Evolutionary conservation across 2,329 filamentous ascomycete species (phyloP).

Genomic region (Thelonectria discophora): DNA sequence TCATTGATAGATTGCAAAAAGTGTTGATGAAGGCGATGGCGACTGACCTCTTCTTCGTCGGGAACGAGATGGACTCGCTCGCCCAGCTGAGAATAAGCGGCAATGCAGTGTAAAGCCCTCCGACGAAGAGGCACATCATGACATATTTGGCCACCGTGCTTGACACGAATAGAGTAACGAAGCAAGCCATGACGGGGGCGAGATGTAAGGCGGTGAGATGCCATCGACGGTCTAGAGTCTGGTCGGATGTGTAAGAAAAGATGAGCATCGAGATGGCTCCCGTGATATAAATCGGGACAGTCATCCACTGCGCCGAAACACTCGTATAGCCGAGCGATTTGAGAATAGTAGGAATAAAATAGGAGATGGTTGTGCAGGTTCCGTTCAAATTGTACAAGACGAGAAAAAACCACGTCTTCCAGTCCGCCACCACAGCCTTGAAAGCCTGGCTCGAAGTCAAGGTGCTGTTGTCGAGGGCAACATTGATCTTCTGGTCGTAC

Average conservation of each 20-base stretch:
- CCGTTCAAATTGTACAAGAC: constrained; percentile 56
- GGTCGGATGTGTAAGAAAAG: constrained; percentile 39
- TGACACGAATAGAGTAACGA: constrained; percentile 30
- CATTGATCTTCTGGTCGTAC: constrained; percentile 29
- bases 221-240: constrained; percentile 36
- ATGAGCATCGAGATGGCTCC: constrained; percentile 32
- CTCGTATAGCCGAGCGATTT: constrained; percentile 37
- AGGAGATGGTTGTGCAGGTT: constrained; percentile 58
- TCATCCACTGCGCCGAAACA: constrained; percentile 42
- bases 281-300: constrained; percentile 38
- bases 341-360: constrained; percentile 47
- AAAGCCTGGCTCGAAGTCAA: constrained; percentile 16
- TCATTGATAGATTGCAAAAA: constrained; percentile 27
- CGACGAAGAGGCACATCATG: constrained; percentile 24
- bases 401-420: constrained; percentile 56
- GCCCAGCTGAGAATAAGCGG: constrained; percentile 27
- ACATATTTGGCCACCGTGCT: constrained; percentile 14
- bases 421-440: constrained; percentile 49
- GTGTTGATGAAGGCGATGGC: constrained; percentile 30
- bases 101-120: constrained; percentile 25
- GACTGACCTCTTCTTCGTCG: constrained; percentile 28
- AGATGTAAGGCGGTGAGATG: constrained; percentile 35
- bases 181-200: constrained; percentile 33
- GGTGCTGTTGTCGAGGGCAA: constrained; percentile 17
- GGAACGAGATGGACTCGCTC: constrained; percentile 23